Evolutionary conservation across 176 grass and related monocot species (phyloP), one percentile per base, ranked within the genome.

Genomic region (Ananas comosus): DNA sequence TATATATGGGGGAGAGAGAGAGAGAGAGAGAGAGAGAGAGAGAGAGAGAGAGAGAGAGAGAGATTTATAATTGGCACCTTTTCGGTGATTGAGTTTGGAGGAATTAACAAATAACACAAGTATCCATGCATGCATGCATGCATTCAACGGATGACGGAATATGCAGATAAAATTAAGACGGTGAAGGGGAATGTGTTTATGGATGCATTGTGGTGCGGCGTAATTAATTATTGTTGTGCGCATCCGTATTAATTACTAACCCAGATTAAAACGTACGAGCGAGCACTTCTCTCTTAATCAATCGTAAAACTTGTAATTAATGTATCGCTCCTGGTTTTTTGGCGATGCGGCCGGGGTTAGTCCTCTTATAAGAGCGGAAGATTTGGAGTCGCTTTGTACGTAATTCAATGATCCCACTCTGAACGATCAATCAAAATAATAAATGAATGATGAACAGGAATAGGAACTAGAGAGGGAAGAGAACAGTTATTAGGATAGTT

Each of bases 181-280:
- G 53, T 19, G 18, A 58, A 58, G 16, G 53, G 18, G 16, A 42
- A 42, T 42, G 33, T 42, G 33, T 42, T 42, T 42, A 42, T 6
- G 33, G 33, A 6, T 59, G 16, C 16, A 59, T 59, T 59, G 56
- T 79, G 65, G 67, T 72, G 77, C 77, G 69, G 53, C 77, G 24
- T 66, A 58, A 19, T 72, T 72, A 72, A 79, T 72, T 79, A 71
- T 51, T 49, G 48, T 72, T 79, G 56, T 70, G 25, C 63, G 14
- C 64, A 50, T 28, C 56, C 64, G 59, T 24, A 71, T 51, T 71
- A 51, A 21, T 23, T 21, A 12, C 48, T 51, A 65, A 11, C 57
- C 48, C 66, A 49, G 61, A 50, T 64, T 29, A 59, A 78, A 70
- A 78, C 66, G 65, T 51, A 4, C 61, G 6, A 17, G 25, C 25